Conservation (phyloP, 2,329 filamentous ascomycete genomes). For the Orbilia oligospora region DNA sequence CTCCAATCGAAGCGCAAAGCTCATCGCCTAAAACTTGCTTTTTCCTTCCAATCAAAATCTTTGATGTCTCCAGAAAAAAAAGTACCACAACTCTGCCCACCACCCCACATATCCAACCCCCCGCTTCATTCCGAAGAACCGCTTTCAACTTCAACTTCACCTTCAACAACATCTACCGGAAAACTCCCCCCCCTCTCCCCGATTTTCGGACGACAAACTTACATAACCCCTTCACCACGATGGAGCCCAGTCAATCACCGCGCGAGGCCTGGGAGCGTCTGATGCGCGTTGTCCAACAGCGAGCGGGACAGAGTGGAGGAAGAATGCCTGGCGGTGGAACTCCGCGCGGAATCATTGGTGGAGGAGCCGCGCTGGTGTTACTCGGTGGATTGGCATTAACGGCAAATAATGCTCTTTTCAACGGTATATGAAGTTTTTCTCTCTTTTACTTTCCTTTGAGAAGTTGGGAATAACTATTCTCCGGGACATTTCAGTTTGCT, state of each 20-base stretch:
- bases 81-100: slow-evolving; percentile 1
- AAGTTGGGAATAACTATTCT: too few relatives aligned
- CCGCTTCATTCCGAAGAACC: slow-evolving; percentile 62
- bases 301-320: slow-evolving; percentile 72
- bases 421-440: slow-evolving; percentile 69
- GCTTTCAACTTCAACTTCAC: slow-evolving; percentile 61
- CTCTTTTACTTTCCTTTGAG: too few relatives aligned
- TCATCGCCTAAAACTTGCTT: slow-evolving; percentile 55
- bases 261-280: slow-evolving; percentile 78
- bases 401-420: slow-evolving; percentile 77
- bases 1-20: too few relatives aligned
- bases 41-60: slow-evolving; percentile 50
- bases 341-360: slow-evolving; percentile 72
- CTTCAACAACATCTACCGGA: slow-evolving; percentile 66
- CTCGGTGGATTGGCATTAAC: slow-evolving; percentile 72
- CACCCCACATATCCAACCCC: slow-evolving; percentile 61
- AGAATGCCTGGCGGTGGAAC: slow-evolving; percentile 66
- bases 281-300: slow-evolving; percentile 67
- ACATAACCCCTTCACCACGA: slow-evolving; percentile 26
- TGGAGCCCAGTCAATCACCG: slow-evolving; percentile 69
- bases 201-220: too few relatives aligned
- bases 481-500: background rate
- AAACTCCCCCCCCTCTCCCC: background rate
- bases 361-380: slow-evolving; percentile 71
- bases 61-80: slow-evolving; percentile 43